Evolutionary conservation across 441 rosid species (phyloP), one percentile per base, ranked within the genome.

Genomic region (Pelargonium citronellum): DNA sequence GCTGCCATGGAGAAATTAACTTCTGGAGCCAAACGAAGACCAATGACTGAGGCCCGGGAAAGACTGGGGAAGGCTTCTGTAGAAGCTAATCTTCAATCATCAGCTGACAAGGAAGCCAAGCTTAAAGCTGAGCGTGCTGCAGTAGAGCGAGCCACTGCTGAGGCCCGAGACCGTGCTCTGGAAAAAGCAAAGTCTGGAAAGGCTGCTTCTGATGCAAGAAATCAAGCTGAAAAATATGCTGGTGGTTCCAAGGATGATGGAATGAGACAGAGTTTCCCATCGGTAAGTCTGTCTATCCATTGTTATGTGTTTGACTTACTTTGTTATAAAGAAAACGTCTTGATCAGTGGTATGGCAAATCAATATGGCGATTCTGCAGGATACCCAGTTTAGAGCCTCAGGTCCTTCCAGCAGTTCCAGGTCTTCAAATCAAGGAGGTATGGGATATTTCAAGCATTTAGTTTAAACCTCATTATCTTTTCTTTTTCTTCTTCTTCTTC

Each of bases 91-190:
- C 10, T 19, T 58, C 64, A 58, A 27, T 58, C 64, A 58, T 58
- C 64, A 58, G 64, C 27, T 20, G 64, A 58, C 64, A 58, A 58
- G 75, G 94, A 91, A 76, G 96, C 94, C 72, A 95, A 83, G 77
- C 83, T 84, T 66, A 87, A 84, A 82, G 85, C 89, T 63, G 94
- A 95, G 76, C 96, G 97, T 55, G 94, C 97, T 79, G 99, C 99
- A 46, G 99, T 91, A 30, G 97, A 95, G 80, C 83, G 97, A 85
- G 99, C 91, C 73, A 91, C 94, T 70, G 85, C 91, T 63, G 99
- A 95, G 83, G 99, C 97, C 55, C 82, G 99, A 72, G 91, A 78
- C 74, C 97, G 99, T 67, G 96, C 96, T 69, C 55, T 95, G 27
- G 98, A 90, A 78, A 95, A 83, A 79, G 97, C 96, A 47, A 67